Percentiles rank a stretch among this genome's conserved stretches.
These are phyloP conservation scores for Arxiozyma slooffiae DNA, from an alignment of 1,139 yeast species.

Conservation along the genomic window DNA sequence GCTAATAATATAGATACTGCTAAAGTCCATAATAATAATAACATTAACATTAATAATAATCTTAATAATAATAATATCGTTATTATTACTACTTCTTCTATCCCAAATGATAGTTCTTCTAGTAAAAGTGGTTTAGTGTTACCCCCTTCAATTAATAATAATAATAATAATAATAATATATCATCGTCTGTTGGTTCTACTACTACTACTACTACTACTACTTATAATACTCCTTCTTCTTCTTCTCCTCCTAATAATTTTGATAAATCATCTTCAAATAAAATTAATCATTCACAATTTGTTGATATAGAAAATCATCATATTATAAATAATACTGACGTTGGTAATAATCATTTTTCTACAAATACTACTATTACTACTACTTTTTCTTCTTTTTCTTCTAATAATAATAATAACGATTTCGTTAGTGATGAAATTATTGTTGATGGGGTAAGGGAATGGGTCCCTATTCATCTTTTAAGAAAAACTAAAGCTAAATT, in stretches of 20 bases:
- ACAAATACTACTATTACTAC: background rate
- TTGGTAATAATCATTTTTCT: background rate
- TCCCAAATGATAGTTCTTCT: background rate
- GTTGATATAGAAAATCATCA: slow-evolving; percentile 2
- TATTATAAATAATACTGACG: background rate
- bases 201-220: background rate
- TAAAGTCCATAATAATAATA: too few species aligned
- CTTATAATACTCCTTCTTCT: too few species aligned
- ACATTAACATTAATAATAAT: too few species aligned
- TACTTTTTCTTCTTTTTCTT: background rate
- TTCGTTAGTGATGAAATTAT: slow-evolving; percentile 1
- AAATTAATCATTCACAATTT: background rate
- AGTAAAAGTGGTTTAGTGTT: slow-evolving; percentile 1
- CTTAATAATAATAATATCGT: background rate
- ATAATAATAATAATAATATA: too few species aligned
- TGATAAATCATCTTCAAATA: too few species aligned
- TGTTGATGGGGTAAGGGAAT: slow-evolving; percentile 5
- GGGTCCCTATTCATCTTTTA: slow-evolving; percentile 15
- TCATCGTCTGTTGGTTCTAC: background rate
- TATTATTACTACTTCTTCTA: background rate
- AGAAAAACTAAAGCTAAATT: slow-evolving; percentile 8
- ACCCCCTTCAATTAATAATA: slow-evolving; percentile 1
- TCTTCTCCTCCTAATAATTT: too few species aligned
- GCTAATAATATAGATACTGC: background rate
- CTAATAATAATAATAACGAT: background rate